Percentiles rank a stretch among this genome's conserved stretches.
These are phyloP conservation scores for Fraxinus americana DNA, from an alignment of 257 asterid genomes.

Conservation along the genomic window DNA sequence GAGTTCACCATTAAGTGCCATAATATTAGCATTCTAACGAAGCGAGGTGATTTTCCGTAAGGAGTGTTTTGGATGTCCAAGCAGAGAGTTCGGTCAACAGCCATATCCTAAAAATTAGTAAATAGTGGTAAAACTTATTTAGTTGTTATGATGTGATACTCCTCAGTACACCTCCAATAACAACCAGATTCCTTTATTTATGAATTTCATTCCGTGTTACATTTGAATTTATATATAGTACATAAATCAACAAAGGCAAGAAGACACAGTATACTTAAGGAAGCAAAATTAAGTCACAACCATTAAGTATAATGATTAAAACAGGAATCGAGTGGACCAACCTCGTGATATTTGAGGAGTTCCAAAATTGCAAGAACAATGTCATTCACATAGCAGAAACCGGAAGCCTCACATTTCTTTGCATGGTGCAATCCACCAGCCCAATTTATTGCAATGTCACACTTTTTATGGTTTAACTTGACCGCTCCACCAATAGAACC, in stretches of 20 bases:
- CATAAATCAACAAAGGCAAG: too few species aligned
- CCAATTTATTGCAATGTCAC: slow-evolving; percentile 50
- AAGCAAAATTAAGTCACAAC: too few species aligned
- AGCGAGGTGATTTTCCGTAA: too few species aligned
- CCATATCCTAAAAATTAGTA: too few species aligned
- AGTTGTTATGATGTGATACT: background rate
- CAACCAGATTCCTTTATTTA: too few species aligned
- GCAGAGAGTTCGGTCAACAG: too few species aligned
- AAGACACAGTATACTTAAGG: too few species aligned
- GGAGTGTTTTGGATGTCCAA: too few species aligned
- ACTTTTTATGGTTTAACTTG: slow-evolving; percentile 35
- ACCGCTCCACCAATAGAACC: slow-evolving; percentile 51
- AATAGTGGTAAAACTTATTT: background rate
- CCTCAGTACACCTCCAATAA: background rate
- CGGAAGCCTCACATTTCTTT: slow-evolving; percentile 46
- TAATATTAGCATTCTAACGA: too few species aligned
- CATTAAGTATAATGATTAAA: background rate
- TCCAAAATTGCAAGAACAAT: slow-evolving; percentile 49
- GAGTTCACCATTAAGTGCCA: background rate
- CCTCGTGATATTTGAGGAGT: slow-evolving; percentile 48
- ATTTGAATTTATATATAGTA: too few species aligned
- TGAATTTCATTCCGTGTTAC: too few species aligned
- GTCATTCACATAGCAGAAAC: slow-evolving; percentile 51
- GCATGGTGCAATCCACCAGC: slow-evolving; percentile 58
- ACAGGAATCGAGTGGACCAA: slow-evolving; percentile 1